phyloP scores from a whole-genome alignment of 495 filamentous ascomycete species.

The Aspergillus mulundensis region DNA sequence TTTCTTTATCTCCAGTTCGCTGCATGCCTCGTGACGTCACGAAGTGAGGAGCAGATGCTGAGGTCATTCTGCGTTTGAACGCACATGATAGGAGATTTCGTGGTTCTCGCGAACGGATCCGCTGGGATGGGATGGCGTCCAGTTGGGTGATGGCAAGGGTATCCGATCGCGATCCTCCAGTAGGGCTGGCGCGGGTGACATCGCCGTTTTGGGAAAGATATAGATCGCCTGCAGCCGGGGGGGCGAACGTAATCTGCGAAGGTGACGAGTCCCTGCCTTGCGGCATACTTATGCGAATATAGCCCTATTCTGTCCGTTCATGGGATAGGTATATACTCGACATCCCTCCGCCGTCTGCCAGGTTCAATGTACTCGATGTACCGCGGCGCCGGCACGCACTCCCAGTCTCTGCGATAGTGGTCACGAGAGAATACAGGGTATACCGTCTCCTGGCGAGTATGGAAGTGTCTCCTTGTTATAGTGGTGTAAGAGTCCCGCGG shows the following conservation, averaged over 20 bases:
- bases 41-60: constrained; percentile 16
- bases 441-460: constrained; percentile 14
- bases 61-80: constrained; percentile 17
- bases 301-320: not conserved
- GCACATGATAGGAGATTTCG: not conserved
- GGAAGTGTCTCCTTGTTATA: constrained; percentile 9
- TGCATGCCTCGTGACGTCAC: constrained; percentile 21
- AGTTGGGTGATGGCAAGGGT: not conserved
- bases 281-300: no score
- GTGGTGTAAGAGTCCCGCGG: constrained; percentile 17
- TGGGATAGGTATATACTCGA: constrained; percentile 13
- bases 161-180: not conserved
- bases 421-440: not conserved
- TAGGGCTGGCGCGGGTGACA: not conserved
- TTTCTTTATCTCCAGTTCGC: constrained; percentile 3
- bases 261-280: no score
- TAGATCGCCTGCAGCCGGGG: not conserved
- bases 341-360: constrained; percentile 2
- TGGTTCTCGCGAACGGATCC: not conserved
- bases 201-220: not conserved
- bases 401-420: not conserved
- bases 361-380: constrained; percentile 16
- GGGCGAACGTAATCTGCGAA: no score
- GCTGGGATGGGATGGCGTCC: not conserved
- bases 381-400: not conserved